A percentile compares a stretch with the other conserved stretches of the same genome.
These are phyloP conservation scores for Trichoderma koningii DNA, from an alignment of 2,329 filamentous ascomycete species.

Conservation along the genomic window DNA sequence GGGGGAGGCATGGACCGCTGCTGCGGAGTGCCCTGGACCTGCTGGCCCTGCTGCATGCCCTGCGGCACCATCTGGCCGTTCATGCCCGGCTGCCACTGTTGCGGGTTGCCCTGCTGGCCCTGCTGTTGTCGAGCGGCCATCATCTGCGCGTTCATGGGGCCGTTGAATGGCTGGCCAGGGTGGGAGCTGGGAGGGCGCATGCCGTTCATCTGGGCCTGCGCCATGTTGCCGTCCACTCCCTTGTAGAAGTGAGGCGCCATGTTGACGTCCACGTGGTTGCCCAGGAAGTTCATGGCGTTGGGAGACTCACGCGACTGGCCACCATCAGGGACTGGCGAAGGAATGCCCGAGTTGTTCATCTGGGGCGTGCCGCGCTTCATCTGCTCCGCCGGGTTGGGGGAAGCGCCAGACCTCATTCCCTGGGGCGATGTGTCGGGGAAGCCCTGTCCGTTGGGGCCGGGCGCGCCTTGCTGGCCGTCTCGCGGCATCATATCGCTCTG, in stretches of 20 bases:
- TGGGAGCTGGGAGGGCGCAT: constrained; percentile 72
- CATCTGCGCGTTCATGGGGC: constrained; percentile 62
- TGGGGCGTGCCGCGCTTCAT: constrained; percentile 78
- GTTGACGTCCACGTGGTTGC: constrained; percentile 62
- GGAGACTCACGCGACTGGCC: constrained; percentile 67
- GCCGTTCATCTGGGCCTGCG: constrained; percentile 58
- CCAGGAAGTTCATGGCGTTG: constrained; percentile 64
- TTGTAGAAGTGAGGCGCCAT: constrained; percentile 64
- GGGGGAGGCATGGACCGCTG: constrained; percentile 71
- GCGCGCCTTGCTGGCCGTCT: constrained; percentile 53
- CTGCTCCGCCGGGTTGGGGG: constrained; percentile 75
- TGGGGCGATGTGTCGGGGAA: constrained; percentile 73
- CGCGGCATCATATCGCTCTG: constrained; percentile 64
- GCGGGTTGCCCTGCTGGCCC: constrained; percentile 37
- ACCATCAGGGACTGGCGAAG: constrained; percentile 71
- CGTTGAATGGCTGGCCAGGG: constrained; percentile 59
- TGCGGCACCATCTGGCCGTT: constrained; percentile 47
- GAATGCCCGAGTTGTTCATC: constrained; percentile 68
- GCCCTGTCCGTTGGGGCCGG: constrained; percentile 60
- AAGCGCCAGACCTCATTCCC: constrained; percentile 67
- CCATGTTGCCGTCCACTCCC: constrained; percentile 58
- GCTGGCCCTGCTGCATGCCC: constrained; percentile 45
- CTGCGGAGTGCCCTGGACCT: constrained; percentile 69
- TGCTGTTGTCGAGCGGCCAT: constrained; percentile 55
- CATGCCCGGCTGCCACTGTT: constrained; percentile 47